These are phyloP conservation scores for Aspergillus udagawae DNA, from an alignment of 2,329 filamentous ascomycete genomes.

Conservation along the genomic window DNA sequence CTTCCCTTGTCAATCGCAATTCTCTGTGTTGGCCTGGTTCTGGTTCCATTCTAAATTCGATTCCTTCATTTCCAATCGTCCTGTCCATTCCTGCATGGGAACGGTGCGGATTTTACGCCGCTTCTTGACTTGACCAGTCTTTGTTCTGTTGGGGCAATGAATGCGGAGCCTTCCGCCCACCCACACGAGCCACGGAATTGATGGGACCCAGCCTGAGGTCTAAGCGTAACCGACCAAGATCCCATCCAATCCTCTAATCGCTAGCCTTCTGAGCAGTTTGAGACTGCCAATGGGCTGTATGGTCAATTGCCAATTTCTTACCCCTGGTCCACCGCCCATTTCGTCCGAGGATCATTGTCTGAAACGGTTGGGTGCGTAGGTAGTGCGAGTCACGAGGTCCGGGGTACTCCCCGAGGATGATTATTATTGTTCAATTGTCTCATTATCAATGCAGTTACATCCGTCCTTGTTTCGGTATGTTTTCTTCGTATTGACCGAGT, in stretches of 20 bases:
- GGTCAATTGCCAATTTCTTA: neutral
- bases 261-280: slow-evolving; percentile 2
- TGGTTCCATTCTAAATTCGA: neutral
- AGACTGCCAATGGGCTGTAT: neutral
- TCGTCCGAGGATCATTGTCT: neutral
- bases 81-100: neutral
- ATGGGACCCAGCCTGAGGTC: neutral
- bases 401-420: slow-evolving; percentile 7
- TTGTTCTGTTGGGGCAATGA: slow-evolving; percentile 3
- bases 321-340: neutral
- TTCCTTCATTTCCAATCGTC: slow-evolving; percentile 4
- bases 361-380: neutral
- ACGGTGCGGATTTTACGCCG: neutral
- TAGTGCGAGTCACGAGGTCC: slow-evolving; percentile 10
- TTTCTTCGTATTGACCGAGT: neutral
- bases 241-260: slow-evolving; percentile 1
- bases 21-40: neutral
- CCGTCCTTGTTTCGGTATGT: neutral
- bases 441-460: neutral
- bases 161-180: slow-evolving; percentile 19
- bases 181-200: neutral
- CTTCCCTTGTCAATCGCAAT: neutral
- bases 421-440: neutral
- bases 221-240: neutral
- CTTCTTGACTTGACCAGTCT: slow-evolving; percentile 2